These are phyloP conservation scores for Paecilomyces formosus DNA, from an alignment of 2,329 filamentous ascomycete species.

Conservation along the genomic window DNA sequence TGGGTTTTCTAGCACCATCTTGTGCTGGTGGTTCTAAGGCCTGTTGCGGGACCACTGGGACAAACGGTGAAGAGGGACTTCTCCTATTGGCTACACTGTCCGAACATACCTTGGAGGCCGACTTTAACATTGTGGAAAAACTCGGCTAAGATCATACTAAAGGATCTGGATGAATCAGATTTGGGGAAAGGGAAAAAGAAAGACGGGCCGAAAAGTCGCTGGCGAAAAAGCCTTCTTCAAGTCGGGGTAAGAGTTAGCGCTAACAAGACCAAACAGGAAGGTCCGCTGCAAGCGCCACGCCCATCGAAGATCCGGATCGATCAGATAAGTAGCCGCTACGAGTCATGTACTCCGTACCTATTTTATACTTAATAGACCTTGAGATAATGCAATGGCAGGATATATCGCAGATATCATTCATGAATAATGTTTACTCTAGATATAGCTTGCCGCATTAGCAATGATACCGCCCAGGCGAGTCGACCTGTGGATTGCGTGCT, in stretches of 20 bases:
- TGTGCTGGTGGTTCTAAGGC: not conserved
- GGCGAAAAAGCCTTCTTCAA: not conserved
- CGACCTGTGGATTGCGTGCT: not conserved
- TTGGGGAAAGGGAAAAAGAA: not conserved
- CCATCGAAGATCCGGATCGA: not conserved
- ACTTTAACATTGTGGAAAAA: not conserved
- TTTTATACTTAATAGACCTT: too few species aligned
- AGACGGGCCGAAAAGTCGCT: not conserved
- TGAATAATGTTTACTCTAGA: not conserved
- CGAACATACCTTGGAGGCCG: conserved; percentile 1
- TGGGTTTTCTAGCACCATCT: not conserved
- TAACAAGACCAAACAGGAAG: conserved; percentile 11
- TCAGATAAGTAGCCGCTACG: not conserved
- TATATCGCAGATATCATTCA: not conserved
- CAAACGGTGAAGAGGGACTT: not conserved
- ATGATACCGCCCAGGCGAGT: not conserved
- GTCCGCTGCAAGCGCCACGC: not conserved
- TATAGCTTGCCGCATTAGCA: not conserved
- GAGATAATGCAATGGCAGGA: not conserved
- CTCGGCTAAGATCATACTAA: not conserved
- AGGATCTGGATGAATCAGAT: conserved; percentile 5
- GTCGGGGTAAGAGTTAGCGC: not conserved
- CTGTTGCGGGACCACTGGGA: not conserved
- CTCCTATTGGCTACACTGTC: not conserved
- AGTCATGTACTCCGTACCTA: too few species aligned